Evolutionary conservation across 768 basidiomycete species (phyloP).

Genomic region (Boletus pseudo-olivaceus): DNA sequence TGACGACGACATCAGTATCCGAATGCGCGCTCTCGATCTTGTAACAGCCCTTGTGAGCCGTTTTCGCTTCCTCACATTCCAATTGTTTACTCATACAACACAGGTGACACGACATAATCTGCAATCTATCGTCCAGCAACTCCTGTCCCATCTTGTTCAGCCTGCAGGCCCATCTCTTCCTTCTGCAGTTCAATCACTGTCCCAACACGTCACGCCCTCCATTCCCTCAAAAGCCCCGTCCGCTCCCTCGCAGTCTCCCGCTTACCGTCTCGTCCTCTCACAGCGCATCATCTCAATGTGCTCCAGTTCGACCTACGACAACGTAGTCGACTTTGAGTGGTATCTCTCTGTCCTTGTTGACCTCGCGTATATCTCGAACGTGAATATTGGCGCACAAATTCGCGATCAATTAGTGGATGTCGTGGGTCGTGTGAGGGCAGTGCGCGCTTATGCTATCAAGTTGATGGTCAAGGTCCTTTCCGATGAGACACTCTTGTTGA

Average conservation of each 20-base stretch:
- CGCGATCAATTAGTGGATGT: slow-evolving; percentile 86
- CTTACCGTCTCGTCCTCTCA: slow-evolving; percentile 82
- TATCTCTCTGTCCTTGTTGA: slow-evolving; percentile 94
- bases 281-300: slow-evolving; percentile 85
- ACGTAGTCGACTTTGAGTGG: slow-evolving; percentile 95
- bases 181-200: slow-evolving; percentile 51
- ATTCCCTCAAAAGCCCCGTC: slow-evolving; percentile 37
- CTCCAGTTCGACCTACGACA: slow-evolving; percentile 78
- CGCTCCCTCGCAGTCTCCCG: slow-evolving; percentile 67
- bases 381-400: slow-evolving; percentile 73
- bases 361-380: slow-evolving; percentile 81
- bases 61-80: background rate
- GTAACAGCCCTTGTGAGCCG: slow-evolving; percentile 83
- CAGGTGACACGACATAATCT: slow-evolving; percentile 83
- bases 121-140: slow-evolving; percentile 85
- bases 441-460: slow-evolving; percentile 75
- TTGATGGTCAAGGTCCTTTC: slow-evolving; percentile 78
- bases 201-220: slow-evolving; percentile 49
- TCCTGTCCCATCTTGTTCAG: slow-evolving; percentile 80
- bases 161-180: slow-evolving; percentile 50
- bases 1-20: slow-evolving; percentile 92
- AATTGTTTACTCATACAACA: background rate
- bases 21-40: slow-evolving; percentile 93
- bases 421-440: slow-evolving; percentile 72
- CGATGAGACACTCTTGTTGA: slow-evolving; percentile 71